A percentile compares a stretch with the other conserved stretches of the same genome.
These are phyloP conservation scores for Andalucia godoyi DNA, from an alignment of 78 protist genomes.

Conservation along the genomic window DNA sequence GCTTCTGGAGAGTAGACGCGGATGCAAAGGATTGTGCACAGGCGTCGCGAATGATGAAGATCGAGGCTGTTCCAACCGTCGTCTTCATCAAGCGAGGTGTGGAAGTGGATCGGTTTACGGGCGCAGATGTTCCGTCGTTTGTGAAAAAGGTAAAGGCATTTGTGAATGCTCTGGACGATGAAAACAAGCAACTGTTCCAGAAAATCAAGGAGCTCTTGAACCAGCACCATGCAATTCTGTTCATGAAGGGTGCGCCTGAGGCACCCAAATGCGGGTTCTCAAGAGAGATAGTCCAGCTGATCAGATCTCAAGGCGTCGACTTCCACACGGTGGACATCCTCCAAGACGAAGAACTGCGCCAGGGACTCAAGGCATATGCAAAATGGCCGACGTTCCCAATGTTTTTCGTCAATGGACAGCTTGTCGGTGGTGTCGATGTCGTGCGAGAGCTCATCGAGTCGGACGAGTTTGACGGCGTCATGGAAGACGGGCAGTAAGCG, in stretches of 20 bases:
- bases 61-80: no score
- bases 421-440: slow-evolving; percentile 44
- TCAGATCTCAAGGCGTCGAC: neutral
- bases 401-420: slow-evolving; percentile 43
- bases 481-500: no score
- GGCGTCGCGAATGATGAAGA: no score
- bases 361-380: slow-evolving; percentile 27
- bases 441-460: slow-evolving; percentile 2
- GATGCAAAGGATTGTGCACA: no score
- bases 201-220: slow-evolving; percentile 25
- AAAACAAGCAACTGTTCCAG: slow-evolving; percentile 19
- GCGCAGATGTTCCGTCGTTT: no score
- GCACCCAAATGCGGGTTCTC: slow-evolving; percentile 38
- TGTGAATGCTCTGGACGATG: no score
- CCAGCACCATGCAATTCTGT: slow-evolving; percentile 5
- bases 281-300: neutral
- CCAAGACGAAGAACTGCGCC: slow-evolving; percentile 34
- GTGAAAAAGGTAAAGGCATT: no score
- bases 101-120: no score
- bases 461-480: slow-evolving; percentile 3
- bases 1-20: no score
- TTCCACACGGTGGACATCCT: slow-evolving; percentile 11
- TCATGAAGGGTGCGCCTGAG: slow-evolving; percentile 36
- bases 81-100: no score
- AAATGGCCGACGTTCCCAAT: slow-evolving; percentile 63